Evolutionary conservation across 2,329 filamentous ascomycete species (phyloP).

Genomic region (Cucurbitaria berberidis): DNA sequence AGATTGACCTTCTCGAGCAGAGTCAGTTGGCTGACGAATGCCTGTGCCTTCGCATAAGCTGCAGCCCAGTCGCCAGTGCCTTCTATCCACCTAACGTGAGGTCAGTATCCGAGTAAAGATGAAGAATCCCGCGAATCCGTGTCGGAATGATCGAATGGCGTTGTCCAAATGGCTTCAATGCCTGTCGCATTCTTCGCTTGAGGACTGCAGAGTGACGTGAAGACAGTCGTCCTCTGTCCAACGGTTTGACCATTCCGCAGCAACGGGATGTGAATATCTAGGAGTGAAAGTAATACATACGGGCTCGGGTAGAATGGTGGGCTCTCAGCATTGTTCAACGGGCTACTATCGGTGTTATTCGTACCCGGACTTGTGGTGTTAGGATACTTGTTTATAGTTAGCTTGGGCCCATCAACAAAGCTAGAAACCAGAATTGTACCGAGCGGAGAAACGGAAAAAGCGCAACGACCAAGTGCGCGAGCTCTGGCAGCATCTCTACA

Average conservation of each 20-base stretch:
- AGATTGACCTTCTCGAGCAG: conserved; percentile 91
- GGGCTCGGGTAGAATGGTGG: conserved; percentile 83
- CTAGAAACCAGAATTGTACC: conserved; percentile 22
- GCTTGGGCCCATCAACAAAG: conserved; percentile 29
- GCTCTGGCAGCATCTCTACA: conserved; percentile 33
- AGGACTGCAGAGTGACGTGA: not conserved
- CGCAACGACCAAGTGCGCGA: conserved; percentile 28
- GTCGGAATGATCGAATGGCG: not conserved
- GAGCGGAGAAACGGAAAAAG: conserved; percentile 43
- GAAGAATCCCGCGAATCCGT: not conserved
- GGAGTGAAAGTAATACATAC: conserved; percentile 23
- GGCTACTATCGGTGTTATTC: conserved; percentile 26
- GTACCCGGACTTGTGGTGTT: conserved; percentile 32
- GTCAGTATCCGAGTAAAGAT: conserved; percentile 6
- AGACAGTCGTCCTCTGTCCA: not conserved
- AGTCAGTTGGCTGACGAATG: conserved; percentile 83
- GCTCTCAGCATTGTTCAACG: conserved; percentile 49
- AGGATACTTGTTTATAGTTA: conserved; percentile 41
- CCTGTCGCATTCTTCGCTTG: not conserved
- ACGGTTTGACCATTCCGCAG: not conserved
- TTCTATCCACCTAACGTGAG: conserved; percentile 68
- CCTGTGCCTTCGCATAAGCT: conserved; percentile 76
- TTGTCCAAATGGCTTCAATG: not conserved
- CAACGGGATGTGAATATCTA: not conserved
- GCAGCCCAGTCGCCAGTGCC: conserved; percentile 74